A percentile compares a stretch with the other conserved stretches of the same genome.
Evolutionary conservation across 768 basidiomycete genomes (phyloP).

Genomic region (Tricholoma saponaceum): DNA sequence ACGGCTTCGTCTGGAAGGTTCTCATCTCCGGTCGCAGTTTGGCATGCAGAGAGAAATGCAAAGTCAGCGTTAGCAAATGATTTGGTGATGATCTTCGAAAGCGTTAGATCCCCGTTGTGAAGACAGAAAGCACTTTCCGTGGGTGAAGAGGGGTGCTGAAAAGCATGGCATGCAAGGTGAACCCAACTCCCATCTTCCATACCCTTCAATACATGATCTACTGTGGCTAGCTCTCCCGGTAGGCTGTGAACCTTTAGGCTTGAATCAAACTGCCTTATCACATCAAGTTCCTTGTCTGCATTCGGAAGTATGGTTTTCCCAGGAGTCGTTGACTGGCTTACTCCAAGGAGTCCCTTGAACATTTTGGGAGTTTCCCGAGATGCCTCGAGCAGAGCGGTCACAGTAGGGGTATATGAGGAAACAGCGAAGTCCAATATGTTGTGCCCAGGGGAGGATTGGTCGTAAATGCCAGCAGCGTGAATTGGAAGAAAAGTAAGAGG

Average conservation of each 20-base stretch:
- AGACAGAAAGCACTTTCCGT: neutral
- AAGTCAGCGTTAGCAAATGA: constrained; percentile 17
- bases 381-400: constrained; percentile 6
- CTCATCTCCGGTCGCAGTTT: constrained; percentile 27
- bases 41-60: constrained; percentile 37
- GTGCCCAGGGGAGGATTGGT: neutral
- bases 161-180: constrained; percentile 30
- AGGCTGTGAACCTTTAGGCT: no score
- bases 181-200: neutral
- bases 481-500: constrained; percentile 8
- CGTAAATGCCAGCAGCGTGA: constrained; percentile 6
- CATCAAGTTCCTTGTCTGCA: no score
- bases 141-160: constrained; percentile 15
- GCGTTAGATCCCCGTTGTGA: neutral
- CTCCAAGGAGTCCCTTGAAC: no score
- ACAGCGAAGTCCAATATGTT: constrained; percentile 11
- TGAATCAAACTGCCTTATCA: no score
- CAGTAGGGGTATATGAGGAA: constrained; percentile 18
- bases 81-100: constrained; percentile 13
- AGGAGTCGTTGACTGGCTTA: no score
- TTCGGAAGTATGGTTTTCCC: no score
- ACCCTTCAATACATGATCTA: no score
- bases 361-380: no score
- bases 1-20: constrained; percentile 17
- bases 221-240: no score